Evolutionary conservation across 2,329 filamentous ascomycete species (phyloP).

Genomic region (Pseudogymnoascus sp.): DNA sequence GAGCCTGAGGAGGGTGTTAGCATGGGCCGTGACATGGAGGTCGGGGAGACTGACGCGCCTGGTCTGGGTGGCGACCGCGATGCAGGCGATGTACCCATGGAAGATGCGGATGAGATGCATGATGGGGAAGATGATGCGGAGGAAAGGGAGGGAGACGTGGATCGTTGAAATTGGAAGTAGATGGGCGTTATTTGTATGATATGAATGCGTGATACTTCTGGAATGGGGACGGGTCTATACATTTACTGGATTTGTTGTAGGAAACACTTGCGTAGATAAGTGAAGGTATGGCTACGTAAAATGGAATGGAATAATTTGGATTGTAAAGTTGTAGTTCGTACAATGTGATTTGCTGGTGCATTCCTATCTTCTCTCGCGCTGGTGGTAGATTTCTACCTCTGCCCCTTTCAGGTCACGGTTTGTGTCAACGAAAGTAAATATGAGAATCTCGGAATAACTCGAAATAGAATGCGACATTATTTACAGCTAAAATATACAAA

Average conservation of each 20-base stretch:
- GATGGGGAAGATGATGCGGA: conserved; percentile 8
- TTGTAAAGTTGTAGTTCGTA: neutral
- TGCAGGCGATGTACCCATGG: neutral
- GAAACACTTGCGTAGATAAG: neutral
- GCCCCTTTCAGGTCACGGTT: neutral
- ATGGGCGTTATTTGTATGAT: conserved; percentile 6
- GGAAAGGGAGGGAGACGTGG: conserved; percentile 1
- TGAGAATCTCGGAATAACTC: neutral
- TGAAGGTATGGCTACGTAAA: neutral
- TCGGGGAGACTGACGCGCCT: conserved; percentile 2
- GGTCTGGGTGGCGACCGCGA: neutral
- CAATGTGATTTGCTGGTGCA: neutral
- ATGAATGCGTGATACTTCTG: neutral
- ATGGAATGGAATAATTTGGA: neutral
- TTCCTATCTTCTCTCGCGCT: neutral
- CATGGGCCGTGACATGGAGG: neutral
- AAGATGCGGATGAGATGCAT: conserved; percentile 8
- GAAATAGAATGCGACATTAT: neutral
- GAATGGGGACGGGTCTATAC: neutral
- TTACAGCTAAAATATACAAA: neutral
- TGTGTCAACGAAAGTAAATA: neutral
- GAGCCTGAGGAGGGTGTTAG: neutral
- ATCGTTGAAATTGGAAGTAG: conserved; percentile 7
- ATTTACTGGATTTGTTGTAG: conserved; percentile 5
- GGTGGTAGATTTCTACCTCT: neutral